Base-by-base conservation (phyloP, 345 rosid genomes). In the Moricandia moricandioides region DNA sequence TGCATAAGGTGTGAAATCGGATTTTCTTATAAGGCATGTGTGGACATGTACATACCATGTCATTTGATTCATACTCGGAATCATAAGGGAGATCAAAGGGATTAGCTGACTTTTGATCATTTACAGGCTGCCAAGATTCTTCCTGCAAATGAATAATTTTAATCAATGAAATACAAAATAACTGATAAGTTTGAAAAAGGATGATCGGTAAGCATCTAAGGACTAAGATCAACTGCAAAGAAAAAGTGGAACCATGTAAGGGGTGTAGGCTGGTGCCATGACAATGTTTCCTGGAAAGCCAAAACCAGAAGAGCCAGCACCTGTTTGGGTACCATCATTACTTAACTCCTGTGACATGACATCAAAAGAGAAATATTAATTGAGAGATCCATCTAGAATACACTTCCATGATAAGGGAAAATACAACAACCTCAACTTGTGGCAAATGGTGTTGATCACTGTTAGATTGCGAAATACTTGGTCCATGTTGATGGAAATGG, bases 61-160 rank as follows among this genome's bases (percentile, higher is more conserved):
- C 81, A 74, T 74, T 71, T 34, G 85, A 83, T 54, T 87, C 97
- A 58, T 74, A 39, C 35, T 83, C 89, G 43, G 88, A 78, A 77
- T 89, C 93, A 80, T 74, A 90, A 33, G 97, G 91, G 69, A 95
- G 79, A 85, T 95, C 99, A 87, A 95, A 95, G 14, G 99, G 99
- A 63, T 95, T 95, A 69, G 73, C 86, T 82, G 99, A 90, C 82
- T 82, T 89, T 55, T 40, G 80, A 62, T 78, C 80, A 43, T 78
- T 63, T 66, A 76, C 64, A 45, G 74, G 86, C 26, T 78, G 49
- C 62, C 83, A 78, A 62, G 74, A 60, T 52, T 83, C 85, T 74
- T 70, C 90, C 97, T 91, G 86, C 26, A 35, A 70, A 72, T 62
- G 30, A 27, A 71, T 55, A 70, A 26, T 49, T 17, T 16, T 21